A percentile compares a stretch with the other conserved stretches of the same genome.
phyloP scores from a whole-genome alignment of 2,329 filamentous ascomycete genomes.

The Colletotrichum filicis region DNA sequence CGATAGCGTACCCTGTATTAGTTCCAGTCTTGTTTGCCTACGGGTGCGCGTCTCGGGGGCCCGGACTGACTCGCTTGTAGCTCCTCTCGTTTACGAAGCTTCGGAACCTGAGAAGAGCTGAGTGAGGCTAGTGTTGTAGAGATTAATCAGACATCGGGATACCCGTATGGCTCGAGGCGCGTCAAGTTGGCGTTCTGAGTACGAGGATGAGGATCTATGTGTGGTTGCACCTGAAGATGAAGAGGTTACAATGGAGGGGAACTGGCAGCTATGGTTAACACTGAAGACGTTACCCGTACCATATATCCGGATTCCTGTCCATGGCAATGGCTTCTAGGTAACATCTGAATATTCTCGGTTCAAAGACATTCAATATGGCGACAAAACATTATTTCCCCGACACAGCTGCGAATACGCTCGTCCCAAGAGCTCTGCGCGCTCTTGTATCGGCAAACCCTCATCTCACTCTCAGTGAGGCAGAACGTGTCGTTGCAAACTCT shows the following conservation, averaged over 20 bases:
- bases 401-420: slow-evolving; percentile 39
- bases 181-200: neutral
- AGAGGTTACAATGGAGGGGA: too few relatives aligned
- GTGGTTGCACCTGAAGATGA: neutral
- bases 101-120: neutral
- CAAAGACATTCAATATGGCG: slow-evolving; percentile 18
- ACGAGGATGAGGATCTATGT: too few relatives aligned
- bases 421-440: slow-evolving; percentile 39
- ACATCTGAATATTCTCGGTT: neutral
- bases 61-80: neutral
- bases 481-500: slow-evolving; percentile 53
- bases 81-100: neutral
- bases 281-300: neutral
- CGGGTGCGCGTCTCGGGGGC: slow-evolving; percentile 11
- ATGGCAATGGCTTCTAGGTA: too few relatives aligned
- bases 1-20: neutral
- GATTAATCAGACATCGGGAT: neutral
- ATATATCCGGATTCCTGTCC: slow-evolving; percentile 16
- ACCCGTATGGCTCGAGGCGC: slow-evolving; percentile 10
- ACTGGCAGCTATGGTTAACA: neutral
- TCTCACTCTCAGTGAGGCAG: slow-evolving; percentile 54
- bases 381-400: slow-evolving; percentile 37
- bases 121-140: neutral
- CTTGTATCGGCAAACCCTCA: slow-evolving; percentile 39
- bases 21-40: neutral